phyloP scores from a whole-genome alignment of 257 asterid genomes.

The Osmanthus fragrans region DNA sequence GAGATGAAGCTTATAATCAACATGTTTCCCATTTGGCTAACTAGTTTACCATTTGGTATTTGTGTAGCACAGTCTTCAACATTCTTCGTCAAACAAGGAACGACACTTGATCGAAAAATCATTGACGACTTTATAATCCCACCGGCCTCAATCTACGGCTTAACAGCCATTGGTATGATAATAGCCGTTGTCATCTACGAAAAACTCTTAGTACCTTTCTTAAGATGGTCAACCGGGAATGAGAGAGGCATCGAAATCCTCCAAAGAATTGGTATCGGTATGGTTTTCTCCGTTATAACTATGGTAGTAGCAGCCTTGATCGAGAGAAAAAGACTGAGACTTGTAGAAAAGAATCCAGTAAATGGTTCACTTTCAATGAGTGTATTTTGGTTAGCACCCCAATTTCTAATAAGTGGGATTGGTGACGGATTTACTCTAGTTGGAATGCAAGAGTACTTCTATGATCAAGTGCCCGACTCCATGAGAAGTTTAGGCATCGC shows the following conservation, averaged over 20 bases:
- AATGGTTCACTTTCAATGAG: slow-evolving; percentile 63
- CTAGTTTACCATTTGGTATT: slow-evolving; percentile 67
- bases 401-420: slow-evolving; percentile 62
- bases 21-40: slow-evolving; percentile 74
- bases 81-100: slow-evolving; percentile 74
- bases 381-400: slow-evolving; percentile 92
- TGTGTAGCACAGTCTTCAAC: slow-evolving; percentile 67
- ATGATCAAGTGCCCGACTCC: slow-evolving; percentile 85
- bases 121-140: slow-evolving; percentile 47
- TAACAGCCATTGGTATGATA: slow-evolving; percentile 77
- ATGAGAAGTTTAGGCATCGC: slow-evolving; percentile 89
- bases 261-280: slow-evolving; percentile 74
- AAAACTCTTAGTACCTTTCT: slow-evolving; percentile 58
- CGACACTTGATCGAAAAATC: slow-evolving; percentile 46
- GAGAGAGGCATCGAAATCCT: slow-evolving; percentile 68
- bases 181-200: slow-evolving; percentile 58
- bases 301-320: slow-evolving; percentile 69
- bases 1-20: slow-evolving; percentile 63
- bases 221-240: slow-evolving; percentile 49
- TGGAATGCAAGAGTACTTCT: slow-evolving; percentile 88
- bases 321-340: slow-evolving; percentile 51
- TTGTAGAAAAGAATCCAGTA: slow-evolving; percentile 28
- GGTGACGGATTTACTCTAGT: slow-evolving; percentile 78
- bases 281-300: slow-evolving; percentile 51
- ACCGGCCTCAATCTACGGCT: slow-evolving; percentile 62